Conservation (phyloP, 371 early-diverging fungal genomes). For the Batrachochytrium dendrobatidis region DNA sequence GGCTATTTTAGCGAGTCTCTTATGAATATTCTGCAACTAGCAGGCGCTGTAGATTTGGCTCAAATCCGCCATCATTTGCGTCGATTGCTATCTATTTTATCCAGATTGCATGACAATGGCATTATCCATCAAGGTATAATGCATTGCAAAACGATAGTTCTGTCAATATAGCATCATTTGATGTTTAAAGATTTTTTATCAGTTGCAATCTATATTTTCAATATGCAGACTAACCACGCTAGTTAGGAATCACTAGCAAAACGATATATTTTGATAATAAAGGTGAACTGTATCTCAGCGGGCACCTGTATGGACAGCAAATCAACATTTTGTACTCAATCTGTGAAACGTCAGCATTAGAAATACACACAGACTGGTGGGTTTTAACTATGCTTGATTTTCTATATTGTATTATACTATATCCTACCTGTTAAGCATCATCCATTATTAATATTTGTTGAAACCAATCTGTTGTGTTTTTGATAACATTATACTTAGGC, state of each 20-base stretch:
- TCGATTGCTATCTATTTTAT: background rate
- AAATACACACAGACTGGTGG: too few relatives aligned
- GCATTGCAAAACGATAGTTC: too few relatives aligned
- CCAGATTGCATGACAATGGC: background rate
- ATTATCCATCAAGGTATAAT: background rate
- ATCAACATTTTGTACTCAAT: too few relatives aligned
- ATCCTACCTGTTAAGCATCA: too few relatives aligned
- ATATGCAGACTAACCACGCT: background rate
- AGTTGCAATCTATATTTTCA: background rate
- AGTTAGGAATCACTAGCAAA: background rate
- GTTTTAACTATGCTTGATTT: too few relatives aligned
- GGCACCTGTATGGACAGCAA: slow-evolving; percentile 2
- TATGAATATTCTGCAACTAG: background rate
- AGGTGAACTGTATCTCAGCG: background rate
- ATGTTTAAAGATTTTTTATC: too few relatives aligned
- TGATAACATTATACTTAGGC: background rate
- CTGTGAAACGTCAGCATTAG: too few relatives aligned
- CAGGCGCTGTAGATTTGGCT: background rate
- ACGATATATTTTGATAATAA: background rate
- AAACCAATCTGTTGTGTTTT: too few relatives aligned
- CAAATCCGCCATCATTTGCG: background rate
- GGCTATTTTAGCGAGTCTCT: background rate
- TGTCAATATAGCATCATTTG: too few relatives aligned
- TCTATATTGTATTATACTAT: too few relatives aligned
- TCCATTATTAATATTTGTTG: too few relatives aligned